Base-by-base conservation (phyloP, 228 moss, liverwort and hornwort species). In the Sphagnum fallax region DNA sequence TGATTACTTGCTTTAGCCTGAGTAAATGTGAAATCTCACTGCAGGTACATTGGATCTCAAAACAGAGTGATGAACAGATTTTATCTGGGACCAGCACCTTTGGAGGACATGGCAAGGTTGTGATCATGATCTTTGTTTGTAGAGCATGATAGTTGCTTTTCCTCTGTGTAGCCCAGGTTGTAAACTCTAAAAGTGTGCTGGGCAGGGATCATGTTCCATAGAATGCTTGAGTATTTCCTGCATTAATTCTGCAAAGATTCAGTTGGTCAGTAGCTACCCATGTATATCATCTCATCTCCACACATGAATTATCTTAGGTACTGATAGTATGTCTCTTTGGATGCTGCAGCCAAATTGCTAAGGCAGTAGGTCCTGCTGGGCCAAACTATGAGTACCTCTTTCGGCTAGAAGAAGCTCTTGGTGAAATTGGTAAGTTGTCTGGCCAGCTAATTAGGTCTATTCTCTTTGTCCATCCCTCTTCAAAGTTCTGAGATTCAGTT, bases 21-120 rank as follows among this genome's bases (percentile, higher is more conserved):
- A 32, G 32, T 32, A 32, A 32, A 32, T 32, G 32, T 32, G 32
- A 32, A 32, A 32, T 32, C 32, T 32, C 32, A 32, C 32, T 32
- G 32, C 32, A 32, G 32, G 69, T 98, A 92, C 71, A 98, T 98
- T 59, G 93, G 91, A 64, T 90, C 91, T 67, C 68, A 88, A 1
- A 72, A 82, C 57, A 73, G 66, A 52, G 10, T 65, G 15, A 74
- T 77, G 13, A 93, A 97, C 60, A 60, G 72, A 57, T 87, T 63
- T 71, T 98, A 90, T 63, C 82, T 93, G 79, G 98, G 98, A 49
- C 87, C 93, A 69, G 98, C 93, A 66, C 74, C 98, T n/a, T 73
- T 98, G 50, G 81, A 81, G 65, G 91, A 78, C 6, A 93, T 97
- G 97, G 97, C 97, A 72, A 87, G 87, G 94, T 94, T 79, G 77